Evolutionary conservation across 2,329 filamentous ascomycete species (phyloP).

Genomic region (Hortaea werneckii): DNA sequence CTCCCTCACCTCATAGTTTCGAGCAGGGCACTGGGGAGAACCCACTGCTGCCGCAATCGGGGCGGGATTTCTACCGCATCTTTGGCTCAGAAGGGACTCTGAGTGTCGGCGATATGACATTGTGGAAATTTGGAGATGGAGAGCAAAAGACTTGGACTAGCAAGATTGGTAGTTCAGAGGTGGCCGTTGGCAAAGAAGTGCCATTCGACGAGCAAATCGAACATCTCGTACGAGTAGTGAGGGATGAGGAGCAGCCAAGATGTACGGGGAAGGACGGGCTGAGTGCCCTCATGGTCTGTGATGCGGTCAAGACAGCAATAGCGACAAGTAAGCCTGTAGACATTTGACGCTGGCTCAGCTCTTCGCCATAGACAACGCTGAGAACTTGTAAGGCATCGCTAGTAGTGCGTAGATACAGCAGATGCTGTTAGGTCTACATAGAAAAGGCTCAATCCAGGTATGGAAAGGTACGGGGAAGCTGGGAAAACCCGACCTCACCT

Average conservation of each 20-base stretch:
- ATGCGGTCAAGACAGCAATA: conserved; percentile 41
- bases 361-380: too few species aligned
- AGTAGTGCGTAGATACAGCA: too few species aligned
- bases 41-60: conserved; percentile 37
- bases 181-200: conserved; percentile 24
- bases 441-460: too few species aligned
- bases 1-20: conserved; percentile 44
- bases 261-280: conserved; percentile 43
- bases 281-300: conserved; percentile 42
- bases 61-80: conserved; percentile 43
- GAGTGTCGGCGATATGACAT: conserved; percentile 45
- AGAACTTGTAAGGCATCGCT: too few species aligned
- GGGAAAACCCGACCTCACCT: too few species aligned
- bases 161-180: conserved; percentile 24
- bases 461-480: too few species aligned
- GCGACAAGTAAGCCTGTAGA: conserved; percentile 4
- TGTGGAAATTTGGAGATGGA: conserved; percentile 35
- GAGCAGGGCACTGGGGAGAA: conserved; percentile 52
- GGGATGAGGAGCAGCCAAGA: conserved; percentile 31
- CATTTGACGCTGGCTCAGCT: not conserved
- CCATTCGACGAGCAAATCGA: conserved; percentile 45
- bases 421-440: too few species aligned
- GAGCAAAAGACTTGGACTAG: conserved; percentile 35
- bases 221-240: conserved; percentile 43
- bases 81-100: conserved; percentile 43